phyloP scores from a whole-genome alignment of 345 rosid species.

The Boechera retrofracta region DNA sequence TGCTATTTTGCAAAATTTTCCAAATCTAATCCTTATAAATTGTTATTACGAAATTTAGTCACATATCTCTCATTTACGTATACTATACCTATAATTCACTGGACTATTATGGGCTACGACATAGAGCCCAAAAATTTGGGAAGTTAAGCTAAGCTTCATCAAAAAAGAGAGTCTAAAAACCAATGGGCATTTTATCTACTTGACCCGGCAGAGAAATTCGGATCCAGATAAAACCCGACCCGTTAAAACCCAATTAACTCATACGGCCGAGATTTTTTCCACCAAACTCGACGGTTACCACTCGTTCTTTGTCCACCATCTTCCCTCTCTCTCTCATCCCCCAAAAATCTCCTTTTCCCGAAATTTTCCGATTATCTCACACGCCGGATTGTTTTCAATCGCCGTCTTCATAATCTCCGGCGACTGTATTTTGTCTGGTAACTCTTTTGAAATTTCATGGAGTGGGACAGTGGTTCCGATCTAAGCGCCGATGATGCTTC shows the following conservation, averaged over 20 bases:
- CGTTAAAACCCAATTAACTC: slow-evolving; percentile 19
- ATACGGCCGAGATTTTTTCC: slow-evolving; percentile 45
- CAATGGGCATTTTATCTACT: neutral
- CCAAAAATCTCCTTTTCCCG: neutral
- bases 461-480: slow-evolving; percentile 99
- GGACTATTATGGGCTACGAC: slow-evolving; percentile 13
- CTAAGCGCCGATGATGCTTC: slow-evolving; percentile 62
- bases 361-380: slow-evolving; percentile 13
- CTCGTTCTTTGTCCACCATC: slow-evolving; percentile 41
- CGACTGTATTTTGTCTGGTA: neutral
- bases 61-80: neutral
- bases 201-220: neutral
- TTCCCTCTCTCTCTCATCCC: slow-evolving; percentile 7
- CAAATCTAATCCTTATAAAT: too few relatives aligned
- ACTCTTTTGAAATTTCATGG: slow-evolving; percentile 53
- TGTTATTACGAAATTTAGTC: neutral
- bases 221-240: slow-evolving; percentile 25
- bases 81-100: neutral
- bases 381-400: slow-evolving; percentile 20
- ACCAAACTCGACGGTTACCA: slow-evolving; percentile 53
- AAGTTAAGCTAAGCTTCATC: neutral
- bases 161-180: neutral
- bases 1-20: too few relatives aligned
- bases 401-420: slow-evolving; percentile 22
- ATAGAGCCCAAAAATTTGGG: neutral